phyloP scores from a whole-genome alignment of 805 yeast genomes.

The Komagataella phaffii region DNA sequence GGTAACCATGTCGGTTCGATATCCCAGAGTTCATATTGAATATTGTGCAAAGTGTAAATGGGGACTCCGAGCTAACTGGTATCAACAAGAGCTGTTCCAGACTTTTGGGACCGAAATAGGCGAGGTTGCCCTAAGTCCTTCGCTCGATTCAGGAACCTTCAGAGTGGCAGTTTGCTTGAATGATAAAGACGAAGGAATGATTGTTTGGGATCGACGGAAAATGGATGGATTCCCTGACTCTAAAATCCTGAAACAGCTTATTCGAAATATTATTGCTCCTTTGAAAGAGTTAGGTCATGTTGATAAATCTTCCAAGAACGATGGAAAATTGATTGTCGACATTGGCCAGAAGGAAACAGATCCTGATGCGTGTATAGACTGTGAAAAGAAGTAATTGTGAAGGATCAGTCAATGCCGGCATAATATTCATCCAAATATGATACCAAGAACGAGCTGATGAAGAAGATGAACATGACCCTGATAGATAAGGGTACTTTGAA shows the following conservation, averaged over 20 bases:
- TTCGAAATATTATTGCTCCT: slow-evolving; percentile 49
- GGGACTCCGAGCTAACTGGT: slow-evolving; percentile 85
- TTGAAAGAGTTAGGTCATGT: slow-evolving; percentile 47
- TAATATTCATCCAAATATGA: neutral
- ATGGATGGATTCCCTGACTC: slow-evolving; percentile 82
- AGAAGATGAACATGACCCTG: neutral
- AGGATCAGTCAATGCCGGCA: neutral
- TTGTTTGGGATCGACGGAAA: slow-evolving; percentile 47
- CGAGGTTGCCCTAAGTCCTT: slow-evolving; percentile 38
- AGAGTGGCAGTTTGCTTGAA: slow-evolving; percentile 32
- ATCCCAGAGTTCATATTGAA: slow-evolving; percentile 53
- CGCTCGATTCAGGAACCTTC: slow-evolving; percentile 41
- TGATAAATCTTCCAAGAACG: slow-evolving; percentile 20
- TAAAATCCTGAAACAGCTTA: slow-evolving; percentile 56
- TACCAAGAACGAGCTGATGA: neutral
- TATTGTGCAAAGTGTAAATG: slow-evolving; percentile 81
- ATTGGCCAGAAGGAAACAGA: neutral
- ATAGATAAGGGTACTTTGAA: neutral
- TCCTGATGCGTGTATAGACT: neutral
- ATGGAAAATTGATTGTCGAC: neutral
- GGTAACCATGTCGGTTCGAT: slow-evolving; percentile 7
- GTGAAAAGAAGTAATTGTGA: neutral
- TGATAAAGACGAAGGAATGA: slow-evolving; percentile 10
- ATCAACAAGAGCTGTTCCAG: slow-evolving; percentile 70
- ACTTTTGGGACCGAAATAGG: slow-evolving; percentile 42